phyloP scores from a whole-genome alignment of 345 rosid genomes.

The Moringa oleifera region DNA sequence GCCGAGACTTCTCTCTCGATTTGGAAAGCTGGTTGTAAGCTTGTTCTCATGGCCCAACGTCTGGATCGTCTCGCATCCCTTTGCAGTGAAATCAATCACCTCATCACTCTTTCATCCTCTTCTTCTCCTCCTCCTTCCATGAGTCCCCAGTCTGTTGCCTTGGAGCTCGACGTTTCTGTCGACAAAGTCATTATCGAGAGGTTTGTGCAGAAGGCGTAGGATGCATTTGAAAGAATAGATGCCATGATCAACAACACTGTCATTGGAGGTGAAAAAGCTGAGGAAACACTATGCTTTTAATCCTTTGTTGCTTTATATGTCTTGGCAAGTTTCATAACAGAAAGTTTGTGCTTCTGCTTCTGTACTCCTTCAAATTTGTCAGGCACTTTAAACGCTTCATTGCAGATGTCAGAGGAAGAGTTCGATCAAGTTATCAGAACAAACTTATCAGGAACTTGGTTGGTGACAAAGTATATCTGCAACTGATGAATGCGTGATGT shows the following conservation, averaged over 20 bases:
- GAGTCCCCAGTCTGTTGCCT: neutral
- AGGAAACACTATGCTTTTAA: no score
- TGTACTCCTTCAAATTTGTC: no score
- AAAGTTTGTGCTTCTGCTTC: no score
- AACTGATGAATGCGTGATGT: no score
- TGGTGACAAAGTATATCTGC: slow-evolving; percentile 52
- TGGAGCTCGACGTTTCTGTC: slow-evolving; percentile 37
- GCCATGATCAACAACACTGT: slow-evolving; percentile 61
- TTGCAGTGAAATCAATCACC: slow-evolving; percentile 31
- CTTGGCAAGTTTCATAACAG: no score
- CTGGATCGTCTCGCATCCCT: slow-evolving; percentile 36
- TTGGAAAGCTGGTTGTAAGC: neutral
- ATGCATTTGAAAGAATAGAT: slow-evolving; percentile 54
- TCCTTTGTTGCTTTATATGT: no score
- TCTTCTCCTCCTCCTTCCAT: neutral
- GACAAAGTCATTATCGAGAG: slow-evolving; percentile 33
- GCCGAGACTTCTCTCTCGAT: slow-evolving; percentile 1
- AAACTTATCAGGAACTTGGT: slow-evolving; percentile 58
- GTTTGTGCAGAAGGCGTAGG: slow-evolving; percentile 46
- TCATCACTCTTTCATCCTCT: neutral
- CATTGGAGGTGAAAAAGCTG: no score
- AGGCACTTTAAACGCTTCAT: slow-evolving; percentile 37
- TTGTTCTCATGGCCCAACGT: slow-evolving; percentile 34
- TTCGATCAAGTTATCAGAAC: slow-evolving; percentile 44
- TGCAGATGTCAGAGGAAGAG: slow-evolving; percentile 50